phyloP scores from a whole-genome alignment of 331 rosid genomes.

The Malus hybrid region DNA sequence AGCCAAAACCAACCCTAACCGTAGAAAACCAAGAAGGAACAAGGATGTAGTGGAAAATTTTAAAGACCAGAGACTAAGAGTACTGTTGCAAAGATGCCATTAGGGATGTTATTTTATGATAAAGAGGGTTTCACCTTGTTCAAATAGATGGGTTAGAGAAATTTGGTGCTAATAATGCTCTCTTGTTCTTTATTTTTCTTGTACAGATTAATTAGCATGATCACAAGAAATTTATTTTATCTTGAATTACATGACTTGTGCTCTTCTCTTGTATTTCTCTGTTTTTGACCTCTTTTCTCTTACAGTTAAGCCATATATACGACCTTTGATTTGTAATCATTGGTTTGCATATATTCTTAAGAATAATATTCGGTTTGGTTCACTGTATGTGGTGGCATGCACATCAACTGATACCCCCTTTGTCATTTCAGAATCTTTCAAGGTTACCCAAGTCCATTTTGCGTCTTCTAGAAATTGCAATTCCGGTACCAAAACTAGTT shows the following conservation, averaged over 20 bases:
- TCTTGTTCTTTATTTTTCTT: neutral
- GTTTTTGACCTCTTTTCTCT: neutral
- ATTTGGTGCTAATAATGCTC: neutral
- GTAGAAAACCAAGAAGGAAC: neutral
- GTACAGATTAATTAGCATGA: neutral
- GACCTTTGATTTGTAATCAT: neutral
- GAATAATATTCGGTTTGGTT: neutral
- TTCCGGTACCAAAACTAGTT: slow-evolving; percentile 55
- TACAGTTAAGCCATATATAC: neutral
- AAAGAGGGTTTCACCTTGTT: neutral
- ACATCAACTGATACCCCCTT: slow-evolving; percentile 6
- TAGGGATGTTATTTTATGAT: neutral
- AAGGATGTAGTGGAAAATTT: neutral
- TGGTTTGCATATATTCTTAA: neutral
- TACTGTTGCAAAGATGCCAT: neutral
- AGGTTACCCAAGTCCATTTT: slow-evolving; percentile 73
- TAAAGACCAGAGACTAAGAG: neutral
- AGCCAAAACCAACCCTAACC: neutral
- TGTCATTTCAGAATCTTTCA: slow-evolving; percentile 66
- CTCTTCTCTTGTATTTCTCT: neutral
- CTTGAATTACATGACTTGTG: neutral
- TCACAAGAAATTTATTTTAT: neutral
- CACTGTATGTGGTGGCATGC: neutral
- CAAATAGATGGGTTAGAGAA: neutral
- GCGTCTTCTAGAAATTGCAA: slow-evolving; percentile 72